Base-by-base conservation (phyloP, 306 rosid species). In the Vicia faba region DNA sequence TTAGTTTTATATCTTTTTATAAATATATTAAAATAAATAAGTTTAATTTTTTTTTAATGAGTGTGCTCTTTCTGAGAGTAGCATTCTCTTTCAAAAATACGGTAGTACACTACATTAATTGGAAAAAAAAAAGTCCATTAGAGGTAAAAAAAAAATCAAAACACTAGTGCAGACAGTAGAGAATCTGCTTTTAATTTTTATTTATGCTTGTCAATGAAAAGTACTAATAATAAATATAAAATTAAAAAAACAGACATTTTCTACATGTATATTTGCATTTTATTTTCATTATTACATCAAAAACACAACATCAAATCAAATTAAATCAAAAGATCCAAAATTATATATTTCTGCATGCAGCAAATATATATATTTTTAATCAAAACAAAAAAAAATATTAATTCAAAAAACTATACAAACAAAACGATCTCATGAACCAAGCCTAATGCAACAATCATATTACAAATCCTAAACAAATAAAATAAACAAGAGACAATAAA, bases 171-270 rank as follows among this genome's bases (percentile, higher is more conserved):
- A 9, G 14, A 50, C 57, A 9, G 14, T 16, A 58, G 73, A 69
- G 84, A 72, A 81, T 76, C 62, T 40, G 15, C 28, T 66, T 76
- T 68, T 19, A 51, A 19, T 45, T 59, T 77, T 76, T 68, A 76
- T 72, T 72, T 71, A 59, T 66, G 61, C 72, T 55, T 41, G 74
- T 49, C 51, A 20, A 29, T 29, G 25, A 36, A 75, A 67, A 71
- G 73, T 48, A 68, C 40, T 68, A 56, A 55, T 28, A 12, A 5
- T 12, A 12, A 7, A 11, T 2, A 20, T 4, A 11, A 23, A 23
- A 53, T 0, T 5, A 28, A 10, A 23, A 4, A 25, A 5, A 13
- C 1, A 56, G 1, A 7, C 11, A 46, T 4, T 11, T 51, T 20
- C 33, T 20, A 20, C 58, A 51, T 19, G 58, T 51, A 19, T 19